A percentile compares a stretch with the other conserved stretches of the same genome.
Evolutionary conservation across 768 basidiomycete species (phyloP).

Genomic region (Amanita exitialis): DNA sequence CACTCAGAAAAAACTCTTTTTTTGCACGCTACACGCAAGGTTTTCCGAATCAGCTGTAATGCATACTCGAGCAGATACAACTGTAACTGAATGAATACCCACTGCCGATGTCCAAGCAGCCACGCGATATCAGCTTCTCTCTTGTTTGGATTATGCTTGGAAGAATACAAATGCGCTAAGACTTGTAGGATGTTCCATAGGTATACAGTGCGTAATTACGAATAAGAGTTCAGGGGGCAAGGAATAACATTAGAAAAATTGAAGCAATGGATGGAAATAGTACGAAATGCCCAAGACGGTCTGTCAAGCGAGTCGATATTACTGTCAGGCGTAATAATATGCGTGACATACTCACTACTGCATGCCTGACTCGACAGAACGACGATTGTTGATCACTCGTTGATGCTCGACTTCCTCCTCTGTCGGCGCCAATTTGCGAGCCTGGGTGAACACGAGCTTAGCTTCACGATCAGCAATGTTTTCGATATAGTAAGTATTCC

Average conservation of each 20-base stretch:
- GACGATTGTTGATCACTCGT: not conserved
- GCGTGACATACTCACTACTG: not conserved
- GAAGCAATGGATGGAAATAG: not conserved
- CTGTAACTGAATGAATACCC: no score
- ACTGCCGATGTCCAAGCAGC: no score
- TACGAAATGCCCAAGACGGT: not conserved
- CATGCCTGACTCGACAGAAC: not conserved
- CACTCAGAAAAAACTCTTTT: no score
- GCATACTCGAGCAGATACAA: no score
- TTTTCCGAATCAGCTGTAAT: no score
- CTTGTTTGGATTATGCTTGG: no score
- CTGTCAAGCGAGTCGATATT: not conserved
- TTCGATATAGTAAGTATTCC: conserved; percentile 85
- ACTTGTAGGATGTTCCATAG: not conserved
- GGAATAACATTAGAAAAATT: no score
- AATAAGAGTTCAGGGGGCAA: not conserved
- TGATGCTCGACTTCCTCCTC: conserved; percentile 2
- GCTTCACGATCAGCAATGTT: conserved; percentile 78
- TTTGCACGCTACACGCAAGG: no score
- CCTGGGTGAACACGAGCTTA: conserved; percentile 88
- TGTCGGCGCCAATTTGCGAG: conserved; percentile 30
- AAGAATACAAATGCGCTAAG: no score
- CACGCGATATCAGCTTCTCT: no score
- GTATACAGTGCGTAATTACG: not conserved
- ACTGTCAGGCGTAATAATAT: not conserved